Evolutionary conservation across 306 rosid genomes (phyloP), one percentile per base, ranked within the genome.

Genomic region (Amphicarpaea edgeworthii): DNA sequence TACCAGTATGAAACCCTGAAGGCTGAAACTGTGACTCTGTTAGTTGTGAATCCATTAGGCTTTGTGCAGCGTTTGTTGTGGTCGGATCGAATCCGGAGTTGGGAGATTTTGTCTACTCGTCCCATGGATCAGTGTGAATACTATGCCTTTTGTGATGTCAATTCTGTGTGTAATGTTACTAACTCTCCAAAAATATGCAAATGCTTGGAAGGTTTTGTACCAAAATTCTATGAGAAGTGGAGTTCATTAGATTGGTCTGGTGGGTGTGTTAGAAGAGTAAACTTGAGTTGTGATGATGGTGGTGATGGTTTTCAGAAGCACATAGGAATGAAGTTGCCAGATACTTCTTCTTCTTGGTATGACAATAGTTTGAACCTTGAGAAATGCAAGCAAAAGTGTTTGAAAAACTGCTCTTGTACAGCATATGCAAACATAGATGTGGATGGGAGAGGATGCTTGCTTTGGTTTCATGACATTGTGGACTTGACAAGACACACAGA

Each of bases 381-480:
- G 19, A 63, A 75, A 7, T 81, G 81, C 32, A 5, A 38, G 41
- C 17, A 41, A 11, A 8, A 16, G 6, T 81, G 85, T 54, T 30
- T 46, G 63, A 21, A 73, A 3, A 42, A 63, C 62, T 76, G 68
- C 28, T 62, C 68, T 37, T 62, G 68, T 1, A 62, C 68, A 4
- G 67, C 67, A 32, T 61, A 32, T 46, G 59, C 73, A 46, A 46
- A 28, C 28, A 2, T 47, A 53, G 47, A 46, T 21, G 10, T 11
- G 7, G 50, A 20, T 16, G 69, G 53, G 19, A 61, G 21, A 50
- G 86, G 86, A 17, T 83, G 83, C 72, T 28, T 74, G 67, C 55
- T 83, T 38, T 78, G 86, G 83, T 74, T 65, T 8, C 54, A 16
- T 38, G 5, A 73, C 26, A 51, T 83, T 67, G 30, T 74, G 63